phyloP scores from a whole-genome alignment of 2,329 filamentous ascomycete genomes.

The Knufia petricola region DNA sequence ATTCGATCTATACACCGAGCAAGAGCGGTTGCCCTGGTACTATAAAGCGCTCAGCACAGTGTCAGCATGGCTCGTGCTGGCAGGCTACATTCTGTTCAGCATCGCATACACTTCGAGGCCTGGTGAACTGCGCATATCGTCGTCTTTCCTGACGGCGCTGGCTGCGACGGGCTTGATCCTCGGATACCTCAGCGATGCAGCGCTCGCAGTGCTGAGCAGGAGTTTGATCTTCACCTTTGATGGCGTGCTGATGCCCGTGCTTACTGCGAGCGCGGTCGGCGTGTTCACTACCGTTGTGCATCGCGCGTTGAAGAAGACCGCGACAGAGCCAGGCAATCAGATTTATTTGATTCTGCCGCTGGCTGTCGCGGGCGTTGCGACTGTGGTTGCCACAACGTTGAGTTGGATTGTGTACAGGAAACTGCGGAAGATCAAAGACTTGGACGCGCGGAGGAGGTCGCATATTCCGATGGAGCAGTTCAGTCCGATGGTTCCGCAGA shows the following conservation, averaged over 20 bases:
- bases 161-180: conserved; percentile 14
- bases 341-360: conserved; percentile 20
- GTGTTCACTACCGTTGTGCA: conserved; percentile 19
- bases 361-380: conserved; percentile 13
- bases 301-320: conserved; percentile 14
- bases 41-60: conserved; percentile 14
- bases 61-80: conserved; percentile 20
- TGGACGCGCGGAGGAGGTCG: conserved; percentile 16
- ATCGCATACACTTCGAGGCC: conserved; percentile 16
- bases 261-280: conserved; percentile 20
- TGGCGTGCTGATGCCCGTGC: conserved; percentile 18
- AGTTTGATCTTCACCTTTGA: conserved; percentile 20
- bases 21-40: conserved; percentile 19
- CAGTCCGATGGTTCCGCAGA: neutral
- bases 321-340: conserved; percentile 9
- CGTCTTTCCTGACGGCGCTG: conserved; percentile 12
- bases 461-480: conserved; percentile 9
- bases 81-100: conserved; percentile 21
- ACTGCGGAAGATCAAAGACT: conserved; percentile 15
- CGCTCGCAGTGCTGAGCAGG: conserved; percentile 16
- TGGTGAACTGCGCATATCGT: conserved; percentile 15
- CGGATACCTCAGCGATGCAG: conserved; percentile 15
- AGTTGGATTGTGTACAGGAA: conserved; percentile 16
- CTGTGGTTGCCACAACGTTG: conserved; percentile 13
- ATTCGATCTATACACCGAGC: conserved; percentile 21